These are phyloP conservation scores for Cercospora sojina DNA, from an alignment of 2,329 filamentous ascomycete genomes.

Conservation along the genomic window DNA sequence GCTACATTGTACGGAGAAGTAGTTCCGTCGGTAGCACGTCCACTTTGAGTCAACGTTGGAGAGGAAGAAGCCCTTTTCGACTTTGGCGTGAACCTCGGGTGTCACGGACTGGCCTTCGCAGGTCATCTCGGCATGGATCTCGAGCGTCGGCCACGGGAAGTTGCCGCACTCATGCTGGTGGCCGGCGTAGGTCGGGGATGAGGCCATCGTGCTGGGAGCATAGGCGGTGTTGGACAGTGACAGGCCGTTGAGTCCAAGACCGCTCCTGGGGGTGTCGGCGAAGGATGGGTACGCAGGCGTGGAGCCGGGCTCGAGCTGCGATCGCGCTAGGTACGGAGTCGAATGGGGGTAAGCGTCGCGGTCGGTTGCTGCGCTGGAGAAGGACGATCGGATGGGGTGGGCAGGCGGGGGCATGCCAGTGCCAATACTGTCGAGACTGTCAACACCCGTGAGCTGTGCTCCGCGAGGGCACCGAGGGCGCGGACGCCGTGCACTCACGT, in stretches of 20 bases:
- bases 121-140: slow-evolving; percentile 60
- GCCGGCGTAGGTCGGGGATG: slow-evolving; percentile 31
- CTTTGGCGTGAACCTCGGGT: slow-evolving; percentile 72
- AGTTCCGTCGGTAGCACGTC: slow-evolving; percentile 91
- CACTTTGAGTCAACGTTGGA: slow-evolving; percentile 68
- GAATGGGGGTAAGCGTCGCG: slow-evolving; percentile 33
- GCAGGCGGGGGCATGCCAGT: slow-evolving; percentile 34
- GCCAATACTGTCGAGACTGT: slow-evolving; percentile 33
- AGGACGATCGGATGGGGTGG: slow-evolving; percentile 27
- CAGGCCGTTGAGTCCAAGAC: slow-evolving; percentile 29
- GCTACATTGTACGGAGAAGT: slow-evolving; percentile 81
- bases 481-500: slow-evolving; percentile 44
- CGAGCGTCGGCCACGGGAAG: slow-evolving; percentile 49
- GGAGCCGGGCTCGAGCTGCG: slow-evolving; percentile 32
- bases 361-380: slow-evolving; percentile 33
- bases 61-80: slow-evolving; percentile 87
- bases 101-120: slow-evolving; percentile 62
- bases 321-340: slow-evolving; percentile 31
- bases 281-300: slow-evolving; percentile 34
- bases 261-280: slow-evolving; percentile 36
- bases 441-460: slow-evolving; percentile 30
- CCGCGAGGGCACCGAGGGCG: slow-evolving; percentile 19
- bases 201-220: slow-evolving; percentile 33
- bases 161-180: slow-evolving; percentile 36
- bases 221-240: slow-evolving; percentile 28